Evolutionary conservation across 2,329 filamentous ascomycete genomes (phyloP), one percentile per base, ranked within the genome.

Genomic region (Tolypocladium ophioglossoides): DNA sequence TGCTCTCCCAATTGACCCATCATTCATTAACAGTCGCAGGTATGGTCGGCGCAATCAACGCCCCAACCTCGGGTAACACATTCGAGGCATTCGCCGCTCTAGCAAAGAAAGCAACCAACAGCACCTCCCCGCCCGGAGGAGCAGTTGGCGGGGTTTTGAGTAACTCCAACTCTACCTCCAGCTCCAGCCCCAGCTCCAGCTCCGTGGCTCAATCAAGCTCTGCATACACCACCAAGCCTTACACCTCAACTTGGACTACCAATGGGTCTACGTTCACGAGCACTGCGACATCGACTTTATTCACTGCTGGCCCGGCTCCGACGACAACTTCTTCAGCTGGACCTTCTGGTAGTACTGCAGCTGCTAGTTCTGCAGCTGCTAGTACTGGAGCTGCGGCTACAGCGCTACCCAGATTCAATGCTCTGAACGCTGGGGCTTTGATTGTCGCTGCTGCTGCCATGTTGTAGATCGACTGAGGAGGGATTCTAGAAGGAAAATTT

Each of bases 41-140:
- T 16, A 46, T 46, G 41, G 24, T 46, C 3, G 41, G 41, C 24
- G 41, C 41, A 7, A 46, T 46, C 24, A 46, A 46, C 8, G 41
- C 41, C 16, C 41, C 41, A 4, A 30, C 75, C 79, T 52, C 76
- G 75, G 53, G 77, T 77, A 37, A 37, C 22, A 46, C 41, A 2
- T 46, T 46, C 24, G 41, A 46, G 24, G 41, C 41, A 46, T 46
- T 46, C 41, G 41, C 41, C 16, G 41, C 24, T 30, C 16, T 30
- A 24, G 41, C 41, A 30, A 46, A 46, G 41, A 46, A 27, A 46
- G 41, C 41, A 30, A 18, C 24, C 9, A 46, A 30, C 24, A 46
- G 41, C 24, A 30, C 41, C 24, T 46, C 41, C 7, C 41, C 41
- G 11, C 24, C 41, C 4, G 41, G 41, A 30, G 41, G 41, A 30